Evolutionary conservation across 108 stramenopile genomes (phyloP).

Genomic region (Cyclotella cryptica): DNA sequence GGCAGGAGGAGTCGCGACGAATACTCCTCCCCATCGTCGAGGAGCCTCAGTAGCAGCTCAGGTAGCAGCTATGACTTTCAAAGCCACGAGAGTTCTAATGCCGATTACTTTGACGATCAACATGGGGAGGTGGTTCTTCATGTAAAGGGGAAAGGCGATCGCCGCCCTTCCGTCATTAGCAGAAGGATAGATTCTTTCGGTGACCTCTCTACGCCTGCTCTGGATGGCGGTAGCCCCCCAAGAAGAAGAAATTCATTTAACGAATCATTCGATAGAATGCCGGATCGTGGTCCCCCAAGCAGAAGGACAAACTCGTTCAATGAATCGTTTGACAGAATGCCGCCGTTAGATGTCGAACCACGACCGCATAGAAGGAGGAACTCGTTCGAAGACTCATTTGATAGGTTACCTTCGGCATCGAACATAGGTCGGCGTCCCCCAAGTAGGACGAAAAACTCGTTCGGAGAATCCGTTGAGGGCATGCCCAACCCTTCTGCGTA

Average conservation of each 20-base stretch:
- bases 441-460: neutral
- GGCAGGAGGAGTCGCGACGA: too few relatives aligned
- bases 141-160: neutral
- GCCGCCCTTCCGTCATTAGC: neutral
- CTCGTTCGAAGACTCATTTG: constrained; percentile 13
- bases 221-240: neutral
- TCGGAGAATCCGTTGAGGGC: neutral
- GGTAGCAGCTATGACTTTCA: neutral
- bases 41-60: neutral
- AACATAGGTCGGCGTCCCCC: neutral
- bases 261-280: constrained; percentile 1
- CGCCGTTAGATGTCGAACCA: neutral
- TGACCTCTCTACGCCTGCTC: neutral
- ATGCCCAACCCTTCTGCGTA: neutral
- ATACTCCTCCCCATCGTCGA: too few relatives aligned
- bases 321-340: constrained; percentile 1
- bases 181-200: neutral
- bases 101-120: constrained; percentile 12
- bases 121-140: constrained; percentile 4
- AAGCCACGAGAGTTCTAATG: neutral
- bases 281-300: neutral
- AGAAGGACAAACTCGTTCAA: constrained; percentile 2
- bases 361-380: neutral
- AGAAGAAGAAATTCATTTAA: neutral
- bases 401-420: neutral